phyloP scores from a whole-genome alignment of 2,329 filamentous ascomycete species.

The Coniochaeta pulveracea region DNA sequence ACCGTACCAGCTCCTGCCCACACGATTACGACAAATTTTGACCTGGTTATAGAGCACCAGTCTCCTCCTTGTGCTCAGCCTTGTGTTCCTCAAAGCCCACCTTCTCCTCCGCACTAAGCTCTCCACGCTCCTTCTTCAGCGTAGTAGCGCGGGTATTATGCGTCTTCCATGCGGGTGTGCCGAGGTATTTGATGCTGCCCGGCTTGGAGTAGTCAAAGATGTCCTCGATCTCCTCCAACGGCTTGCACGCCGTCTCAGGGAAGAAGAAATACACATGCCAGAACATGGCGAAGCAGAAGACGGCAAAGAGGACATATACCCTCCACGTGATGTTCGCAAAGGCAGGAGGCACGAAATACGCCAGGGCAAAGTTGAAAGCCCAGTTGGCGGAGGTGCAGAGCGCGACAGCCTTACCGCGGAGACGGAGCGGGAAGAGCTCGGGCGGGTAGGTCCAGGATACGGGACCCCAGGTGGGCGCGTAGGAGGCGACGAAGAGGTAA shows the following conservation, averaged over 20 bases:
- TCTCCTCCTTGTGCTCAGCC: background rate
- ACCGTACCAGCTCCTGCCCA: too few relatives aligned
- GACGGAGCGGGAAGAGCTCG: slow-evolving; percentile 33
- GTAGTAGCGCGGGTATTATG: slow-evolving; percentile 21
- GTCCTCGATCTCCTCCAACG: slow-evolving; percentile 20
- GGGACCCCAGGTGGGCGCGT: slow-evolving; percentile 31
- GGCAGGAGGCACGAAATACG: slow-evolving; percentile 24
- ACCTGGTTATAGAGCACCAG: too few relatives aligned
- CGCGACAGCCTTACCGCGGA: slow-evolving; percentile 23
- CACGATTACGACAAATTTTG: too few relatives aligned
- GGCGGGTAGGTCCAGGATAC: slow-evolving; percentile 33
- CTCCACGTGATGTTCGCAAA: slow-evolving; percentile 26
- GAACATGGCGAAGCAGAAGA: slow-evolving; percentile 21
- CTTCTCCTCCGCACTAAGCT: slow-evolving; percentile 23
- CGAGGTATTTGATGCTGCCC: slow-evolving; percentile 24
- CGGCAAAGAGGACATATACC: slow-evolving; percentile 21
- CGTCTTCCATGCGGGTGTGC: slow-evolving; percentile 30
- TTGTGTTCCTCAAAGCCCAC: slow-evolving; percentile 14
- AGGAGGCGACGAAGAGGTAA: slow-evolving; percentile 49
- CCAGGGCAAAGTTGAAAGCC: slow-evolving; percentile 28
- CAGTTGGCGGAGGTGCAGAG: slow-evolving; percentile 23
- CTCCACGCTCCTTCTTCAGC: slow-evolving; percentile 20
- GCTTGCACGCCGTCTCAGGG: slow-evolving; percentile 23
- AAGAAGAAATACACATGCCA: slow-evolving; percentile 21
- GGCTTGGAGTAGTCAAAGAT: slow-evolving; percentile 23